Evolutionary conservation across 1,284 basidiomycete species (phyloP), one percentile per base, ranked within the genome.

Genomic region (Ceratobasidium sp.): DNA sequence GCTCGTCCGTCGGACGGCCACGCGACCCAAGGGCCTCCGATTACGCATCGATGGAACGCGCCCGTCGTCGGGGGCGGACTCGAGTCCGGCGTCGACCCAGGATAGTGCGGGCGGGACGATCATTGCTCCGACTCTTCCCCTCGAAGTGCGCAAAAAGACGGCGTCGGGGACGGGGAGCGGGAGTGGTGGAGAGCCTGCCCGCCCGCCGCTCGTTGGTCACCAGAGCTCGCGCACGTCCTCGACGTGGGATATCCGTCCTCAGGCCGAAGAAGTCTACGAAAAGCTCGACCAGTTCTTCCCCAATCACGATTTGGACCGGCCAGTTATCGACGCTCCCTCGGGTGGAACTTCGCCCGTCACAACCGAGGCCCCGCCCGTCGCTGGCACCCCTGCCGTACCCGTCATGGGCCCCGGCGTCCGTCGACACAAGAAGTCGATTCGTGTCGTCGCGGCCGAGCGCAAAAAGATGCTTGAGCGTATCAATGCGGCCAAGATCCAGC

Each of bases 261-360:
- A 91, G 34, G 89, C 96, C 0, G 97, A 99, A 77, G 92, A 93
- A 75, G 90, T 99, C 67, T 95, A 96, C 78, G 92, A 98, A 69
- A 89, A 92, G 68, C 84, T 99, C 6, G 93, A 98, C 75, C 89
- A 92, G 73, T 98, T 94, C 82, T 99, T 99, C 84, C 96, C 96
- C 0, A 89, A 92, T 74, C 93, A 98, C 77, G 96, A 99, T 77
- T 85, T 99, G 57, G 97, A 99, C 80, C 92, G 93, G 77, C 96
- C 96, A 0, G 89, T 99, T 70, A 91, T 98, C 69, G 96, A 98
- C 73, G 85, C 77, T 3, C 79, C 89, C 5, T 88, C 91, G 0
- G 91, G 91, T 12, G 89, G 89, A 42, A 88, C 87, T 6, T 92
- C 90, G 3, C 91, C 91, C 0, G 92, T 90, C 0, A 81, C 86